Evolutionary conservation across 2,329 filamentous ascomycete genomes (phyloP), one percentile per base, ranked within the genome.

Genomic region (Parastagonospora nodorum): DNA sequence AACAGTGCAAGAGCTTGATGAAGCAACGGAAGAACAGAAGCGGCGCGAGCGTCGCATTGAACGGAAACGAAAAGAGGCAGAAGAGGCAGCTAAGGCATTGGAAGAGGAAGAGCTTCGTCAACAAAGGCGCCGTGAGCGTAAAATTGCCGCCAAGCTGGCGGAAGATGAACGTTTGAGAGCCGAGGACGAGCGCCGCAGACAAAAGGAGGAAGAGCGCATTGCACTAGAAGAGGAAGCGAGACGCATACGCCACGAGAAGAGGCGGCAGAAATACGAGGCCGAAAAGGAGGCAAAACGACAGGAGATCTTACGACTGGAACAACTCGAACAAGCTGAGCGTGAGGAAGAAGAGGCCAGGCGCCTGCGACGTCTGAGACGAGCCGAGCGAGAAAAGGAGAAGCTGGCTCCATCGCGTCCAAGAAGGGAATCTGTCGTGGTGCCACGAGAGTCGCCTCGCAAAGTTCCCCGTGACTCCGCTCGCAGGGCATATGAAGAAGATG

Each of bases 41-140:
- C 69, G 68, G 7, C 67, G 58, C 19, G 66, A 55, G 30, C 67
- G 67, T 10, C 60, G 60, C 12, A 61, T 60, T 11, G 66, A 72
- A 35, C 66, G 63, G 37, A 63, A 66, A 39, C 60, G 61, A 27
- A 16, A 54, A 32, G 68, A 57, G n/a, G 60, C 55, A 41, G 66
- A 65, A 39, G 67, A 69, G 38, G 63, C 60, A 37, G 56, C 57
- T 28, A 61, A 55, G 19, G n/a, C 55, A 2, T 50, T 55, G 19
- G 60, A 60, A 14, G 64, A 66, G 41, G 65, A 67, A 29, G 65
- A 68, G 44, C 54, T 53, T 15, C 53, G 55, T 39, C 52, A 54
- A 52, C 57, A 57, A 37, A 67, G 59, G 42, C 63, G 61, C 15
- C 65, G 62, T 32, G 70, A 72, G 42, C 64, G 63, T 33, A 67